Base-by-base conservation (phyloP, 495 filamentous ascomycete species). In the Aspergillus nanangensis region DNA sequence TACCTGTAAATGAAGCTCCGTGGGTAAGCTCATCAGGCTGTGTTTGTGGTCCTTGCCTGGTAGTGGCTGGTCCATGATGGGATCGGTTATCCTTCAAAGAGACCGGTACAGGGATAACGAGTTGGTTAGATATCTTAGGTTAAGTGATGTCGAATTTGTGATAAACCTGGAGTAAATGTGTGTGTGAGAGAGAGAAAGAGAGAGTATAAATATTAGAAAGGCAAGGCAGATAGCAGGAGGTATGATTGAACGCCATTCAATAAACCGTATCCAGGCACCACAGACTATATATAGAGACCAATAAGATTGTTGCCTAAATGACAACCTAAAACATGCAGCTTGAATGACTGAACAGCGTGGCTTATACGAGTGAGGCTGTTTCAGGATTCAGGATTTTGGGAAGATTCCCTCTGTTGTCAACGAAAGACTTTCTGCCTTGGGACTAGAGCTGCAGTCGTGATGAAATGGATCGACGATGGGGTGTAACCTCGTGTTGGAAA, bases 1-100 rank as follows among this genome's bases (percentile, higher is more conserved):
- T 77, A 96, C 77, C 80, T 92, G 54, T 58, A 82, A 22, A 73
- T 86, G 83, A 21, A 87, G 73, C 55, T 87, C 83, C 18, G 79
- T 70, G 2, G 83, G 83, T 8, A 87, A 70, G 33, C 53, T 46
- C 60, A 67, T 65, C 1, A 77, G 51, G 7, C 27, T 45, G 34
- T 25, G 23, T n/a, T 3, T 1, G 21, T 27, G 27, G 37, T 15
- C 11, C 5, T 32, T 31, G 21, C 25, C 25, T n/a, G n/a, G n/a
- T n/a, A n/a, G n/a, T n/a, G n/a, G n/a, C n/a, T n/a, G n/a, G n/a
- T n/a, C n/a, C n/a, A n/a, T n/a, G n/a, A n/a, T n/a, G n/a, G n/a
- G n/a, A n/a, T n/a, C n/a, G n/a, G n/a, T n/a, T n/a, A n/a, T n/a
- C n/a, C n/a, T n/a, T n/a, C n/a, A n/a, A n/a, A n/a, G n/a, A n/a